These are phyloP conservation scores for Arabis hirsuta DNA, from an alignment of 345 rosid species.

Conservation along the genomic window DNA sequence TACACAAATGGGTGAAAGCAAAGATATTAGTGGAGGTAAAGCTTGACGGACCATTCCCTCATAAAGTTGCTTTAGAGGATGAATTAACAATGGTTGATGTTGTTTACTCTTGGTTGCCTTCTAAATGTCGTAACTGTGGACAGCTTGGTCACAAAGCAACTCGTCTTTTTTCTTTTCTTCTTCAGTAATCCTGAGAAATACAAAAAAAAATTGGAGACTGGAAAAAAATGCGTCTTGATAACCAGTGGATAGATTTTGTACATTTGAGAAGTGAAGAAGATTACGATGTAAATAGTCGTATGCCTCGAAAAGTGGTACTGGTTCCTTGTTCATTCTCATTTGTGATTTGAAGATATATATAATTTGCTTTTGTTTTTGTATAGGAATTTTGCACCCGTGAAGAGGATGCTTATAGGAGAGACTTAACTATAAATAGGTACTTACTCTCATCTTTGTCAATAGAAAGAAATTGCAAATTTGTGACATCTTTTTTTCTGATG, in stretches of 20 bases:
- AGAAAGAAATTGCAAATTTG: constrained; percentile 1
- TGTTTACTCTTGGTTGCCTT: too few relatives aligned
- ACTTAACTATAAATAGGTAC: constrained; percentile 93
- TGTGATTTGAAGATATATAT: neutral
- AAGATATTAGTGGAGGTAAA: too few relatives aligned
- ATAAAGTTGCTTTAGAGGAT: too few relatives aligned
- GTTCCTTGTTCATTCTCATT: neutral
- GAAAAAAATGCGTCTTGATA: constrained; percentile 76
- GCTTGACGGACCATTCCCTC: too few relatives aligned
- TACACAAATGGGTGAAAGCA: too few relatives aligned
- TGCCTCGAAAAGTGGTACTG: constrained; percentile 72
- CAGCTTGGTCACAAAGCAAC: too few relatives aligned
- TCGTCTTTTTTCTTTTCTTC: neutral
- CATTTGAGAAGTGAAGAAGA: constrained; percentile 81
- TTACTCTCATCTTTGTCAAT: neutral
- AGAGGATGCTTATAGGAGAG: constrained; percentile 94
- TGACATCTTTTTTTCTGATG: constrained; percentile 22
- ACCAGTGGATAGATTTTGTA: constrained; percentile 93
- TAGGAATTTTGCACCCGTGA: constrained; percentile 92
- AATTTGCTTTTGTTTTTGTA: constrained; percentile 16
- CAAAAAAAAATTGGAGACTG: constrained; percentile 94
- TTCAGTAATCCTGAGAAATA: constrained; percentile 95
- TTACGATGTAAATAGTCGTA: constrained; percentile 77
- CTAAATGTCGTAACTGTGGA: too few relatives aligned
- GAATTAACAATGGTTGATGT: too few relatives aligned